Percentiles rank a stretch among this genome's conserved stretches.
Conservation (phyloP, 1,284 basidiomycete genomes). For the Apiotrichum brassicae region DNA sequence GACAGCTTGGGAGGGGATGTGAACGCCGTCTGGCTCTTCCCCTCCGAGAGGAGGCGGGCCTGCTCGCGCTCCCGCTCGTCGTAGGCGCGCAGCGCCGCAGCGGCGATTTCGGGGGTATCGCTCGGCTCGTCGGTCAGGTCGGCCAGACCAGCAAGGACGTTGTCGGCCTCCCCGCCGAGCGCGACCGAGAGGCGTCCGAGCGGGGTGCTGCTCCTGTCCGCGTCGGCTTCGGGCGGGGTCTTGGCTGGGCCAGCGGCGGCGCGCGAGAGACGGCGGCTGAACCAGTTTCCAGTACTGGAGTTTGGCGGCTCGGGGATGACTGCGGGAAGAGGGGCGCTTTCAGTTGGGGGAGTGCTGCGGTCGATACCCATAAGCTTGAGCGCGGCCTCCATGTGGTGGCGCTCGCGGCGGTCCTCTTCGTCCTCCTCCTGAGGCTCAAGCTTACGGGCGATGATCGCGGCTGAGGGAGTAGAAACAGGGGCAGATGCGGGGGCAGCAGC, state of each 20-base stretch:
- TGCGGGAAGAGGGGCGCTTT: not conserved
- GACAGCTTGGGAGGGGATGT: slow-evolving; percentile 25
- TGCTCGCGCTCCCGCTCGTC: slow-evolving; percentile 30
- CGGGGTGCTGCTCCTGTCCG: slow-evolving; percentile 10
- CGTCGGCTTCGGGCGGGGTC: not conserved
- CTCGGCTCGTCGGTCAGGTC: slow-evolving; percentile 9
- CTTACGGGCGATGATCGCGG: slow-evolving; percentile 44
- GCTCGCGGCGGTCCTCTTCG: slow-evolving; percentile 75
- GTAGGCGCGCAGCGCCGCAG: slow-evolving; percentile 28
- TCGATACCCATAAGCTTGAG: slow-evolving; percentile 90
- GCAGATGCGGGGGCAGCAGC: not conserved
- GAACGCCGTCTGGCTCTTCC: slow-evolving; percentile 20
- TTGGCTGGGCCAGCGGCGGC: not conserved
- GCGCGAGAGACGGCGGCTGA: slow-evolving; percentile 11
- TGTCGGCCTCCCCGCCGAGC: slow-evolving; percentile 13
- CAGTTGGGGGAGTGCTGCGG: not conserved
- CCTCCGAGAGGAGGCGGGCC: slow-evolving; percentile 24
- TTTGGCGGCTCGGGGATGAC: not conserved
- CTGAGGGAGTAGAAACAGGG: not conserved
- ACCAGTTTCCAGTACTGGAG: slow-evolving; percentile 1
- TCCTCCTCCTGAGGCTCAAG: slow-evolving; percentile 66
- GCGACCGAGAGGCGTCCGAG: slow-evolving; percentile 23
- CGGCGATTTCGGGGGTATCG: slow-evolving; percentile 5
- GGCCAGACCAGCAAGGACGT: slow-evolving; percentile 1
- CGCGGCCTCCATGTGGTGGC: slow-evolving; percentile 74